Percentiles rank a stretch among this genome's conserved stretches.
Conservation (phyloP, 306 rosid species). For the Sophora flavescens region DNA sequence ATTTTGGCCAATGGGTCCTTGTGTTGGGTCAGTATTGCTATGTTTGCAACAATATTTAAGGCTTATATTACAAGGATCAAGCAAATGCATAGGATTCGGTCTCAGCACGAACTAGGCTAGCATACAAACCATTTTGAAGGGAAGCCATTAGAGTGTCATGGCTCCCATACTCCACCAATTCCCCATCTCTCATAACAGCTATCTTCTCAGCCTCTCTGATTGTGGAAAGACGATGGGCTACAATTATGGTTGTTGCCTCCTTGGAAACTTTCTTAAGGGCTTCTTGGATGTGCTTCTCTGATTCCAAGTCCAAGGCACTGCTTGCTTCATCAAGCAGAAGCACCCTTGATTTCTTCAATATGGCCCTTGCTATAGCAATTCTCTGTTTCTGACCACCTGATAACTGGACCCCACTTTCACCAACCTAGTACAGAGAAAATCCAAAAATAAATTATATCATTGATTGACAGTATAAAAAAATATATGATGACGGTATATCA, state of each 20-base stretch:
- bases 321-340: slow-evolving; percentile 93
- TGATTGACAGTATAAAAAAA: no score
- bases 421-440: slow-evolving; percentile 56
- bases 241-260: slow-evolving; percentile 75
- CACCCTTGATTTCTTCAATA: slow-evolving; percentile 77
- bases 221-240: slow-evolving; percentile 81
- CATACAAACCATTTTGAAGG: slow-evolving; percentile 68
- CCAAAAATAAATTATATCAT: not conserved
- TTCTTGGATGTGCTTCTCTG: slow-evolving; percentile 78
- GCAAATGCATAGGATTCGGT: slow-evolving; percentile 80
- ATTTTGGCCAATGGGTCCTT: slow-evolving; percentile 5
- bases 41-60: slow-evolving; percentile 22
- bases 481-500: no score
- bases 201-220: slow-evolving; percentile 77
- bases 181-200: slow-evolving; percentile 77
- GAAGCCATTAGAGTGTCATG: slow-evolving; percentile 76
- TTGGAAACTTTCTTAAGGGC: slow-evolving; percentile 63
- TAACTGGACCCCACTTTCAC: slow-evolving; percentile 83
- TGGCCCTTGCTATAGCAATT: slow-evolving; percentile 86
- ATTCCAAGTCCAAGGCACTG: slow-evolving; percentile 88
- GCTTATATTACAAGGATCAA: slow-evolving; percentile 31
- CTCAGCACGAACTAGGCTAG: slow-evolving; percentile 72
- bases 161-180: slow-evolving; percentile 74
- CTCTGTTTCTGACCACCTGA: slow-evolving; percentile 95
- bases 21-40: not conserved